Conservation (phyloP, 192 early-diverging fungal species). For the Coemansia javaensis region DNA sequence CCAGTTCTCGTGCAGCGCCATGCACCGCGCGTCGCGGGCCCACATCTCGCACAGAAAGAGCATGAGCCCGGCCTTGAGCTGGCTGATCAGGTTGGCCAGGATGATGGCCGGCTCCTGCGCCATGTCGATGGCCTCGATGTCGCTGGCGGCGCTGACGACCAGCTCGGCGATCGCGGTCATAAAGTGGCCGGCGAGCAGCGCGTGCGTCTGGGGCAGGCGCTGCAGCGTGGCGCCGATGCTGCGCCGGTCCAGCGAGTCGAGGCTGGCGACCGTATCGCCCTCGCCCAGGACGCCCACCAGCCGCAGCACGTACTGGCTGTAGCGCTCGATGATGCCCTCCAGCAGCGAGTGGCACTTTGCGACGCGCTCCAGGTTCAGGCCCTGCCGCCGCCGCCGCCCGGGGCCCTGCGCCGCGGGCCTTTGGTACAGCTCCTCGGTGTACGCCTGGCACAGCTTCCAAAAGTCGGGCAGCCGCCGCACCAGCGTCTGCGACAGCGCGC, state of each 20-base stretch:
- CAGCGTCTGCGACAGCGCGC: conserved; percentile 72
- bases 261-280: conserved; percentile 11
- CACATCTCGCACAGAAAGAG: conserved; percentile 73
- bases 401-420: conserved; percentile 22
- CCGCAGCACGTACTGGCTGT: conserved; percentile 45
- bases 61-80: conserved; percentile 66
- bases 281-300: conserved; percentile 42
- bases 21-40: conserved; percentile 59
- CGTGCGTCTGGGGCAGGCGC: conserved; percentile 53
- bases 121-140: conserved; percentile 69
- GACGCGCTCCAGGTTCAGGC: conserved; percentile 45
- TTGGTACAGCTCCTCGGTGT: conserved; percentile 77
- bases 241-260: conserved; percentile 14
- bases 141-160: conserved; percentile 72
- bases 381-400: conserved; percentile 39
- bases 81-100: conserved; percentile 65
- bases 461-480: conserved; percentile 79
- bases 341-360: conserved; percentile 47
- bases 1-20: conserved; percentile 49
- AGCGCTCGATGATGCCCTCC: conserved; percentile 43
- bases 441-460: conserved; percentile 85
- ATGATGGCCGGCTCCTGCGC: conserved; percentile 64
- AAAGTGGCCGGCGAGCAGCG: conserved; percentile 67
- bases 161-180: conserved; percentile 69
- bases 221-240: conserved; percentile 26